Evolutionary conservation across 495 filamentous ascomycete genomes (phyloP), one percentile per base, ranked within the genome.

Genomic region (Xylaria telfairii): DNA sequence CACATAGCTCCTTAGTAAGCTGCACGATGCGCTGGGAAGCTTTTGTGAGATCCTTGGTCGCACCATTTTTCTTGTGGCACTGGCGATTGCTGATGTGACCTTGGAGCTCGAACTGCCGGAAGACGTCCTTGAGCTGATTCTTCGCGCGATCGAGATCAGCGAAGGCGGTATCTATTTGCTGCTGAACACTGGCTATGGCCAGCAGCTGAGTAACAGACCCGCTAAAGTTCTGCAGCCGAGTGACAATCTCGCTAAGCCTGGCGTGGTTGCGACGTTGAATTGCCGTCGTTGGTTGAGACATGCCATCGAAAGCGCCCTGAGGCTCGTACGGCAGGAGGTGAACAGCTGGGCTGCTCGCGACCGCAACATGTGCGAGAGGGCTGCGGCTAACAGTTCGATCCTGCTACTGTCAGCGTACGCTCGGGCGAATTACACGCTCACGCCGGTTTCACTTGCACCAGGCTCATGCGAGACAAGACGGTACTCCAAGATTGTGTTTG

Each of bases 231-330:
- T 62, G 44, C 15, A 62, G 44, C 17, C 67, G 56, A n/a, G 42
- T 46, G 6, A 49, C 57, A 8, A 69, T 60, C 5, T 24, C 44
- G 34, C 19, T 26, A 24, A 63, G 28, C 19, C 57, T 44, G 37
- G 54, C 67, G n/a, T 63, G 67, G 41, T 62, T 69, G 44, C 67
- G 57, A 44, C 67, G 56, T 39, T 63, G 67, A 21, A 69, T 34
- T 12, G 67, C 30, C 0, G 13, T 69, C 34, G 2, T 41, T 9
- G 57, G 46, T 24, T 19, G 67, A 28, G 32, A 28, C 19, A 1
- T 17, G 12, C 15, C 42, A 21, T 24, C 26, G 41, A 51, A 19
- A 68, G n/a, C 3, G 12, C 34, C 24, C 46, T 54, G 64, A 3
- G 26, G 39, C 19, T 17, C 24, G 10, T 7, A 39, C 39, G 30